Evolutionary conservation across 192 early-diverging fungal genomes (phyloP), one percentile per base, ranked within the genome.

Genomic region (Rhizophagus prolifer): DNA sequence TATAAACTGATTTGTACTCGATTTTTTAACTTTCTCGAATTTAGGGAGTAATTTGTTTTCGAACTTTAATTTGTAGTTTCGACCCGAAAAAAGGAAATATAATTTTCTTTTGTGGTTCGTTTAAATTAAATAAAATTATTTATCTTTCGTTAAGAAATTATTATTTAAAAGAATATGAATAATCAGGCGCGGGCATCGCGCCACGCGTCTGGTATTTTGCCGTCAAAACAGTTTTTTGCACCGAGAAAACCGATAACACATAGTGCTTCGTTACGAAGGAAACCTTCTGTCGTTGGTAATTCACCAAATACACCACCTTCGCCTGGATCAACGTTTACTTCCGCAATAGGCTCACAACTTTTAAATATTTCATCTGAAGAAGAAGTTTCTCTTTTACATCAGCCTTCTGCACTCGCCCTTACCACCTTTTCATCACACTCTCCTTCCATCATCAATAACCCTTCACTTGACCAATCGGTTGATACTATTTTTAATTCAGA

Each of bases 141-240:
- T 21, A 19, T 54, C 10, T 54, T 54, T 19, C 4, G 2, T 54
- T 54, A 50, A 50, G 2, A 50, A 19, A 16, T 19, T 54, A 19
- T 54, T 54, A 21, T 19, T 54, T 3, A 54, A 19, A 21, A 54
- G 9, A 41, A 41, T 19, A 67, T 67, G 68, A 70, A 25, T 23
- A 70, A 50, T 47, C 68, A 50, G 68, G 44, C 44, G 23, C 68
- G 68, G n/a, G 44, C 62, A 12, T 76, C 75, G 36, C 63, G 75
- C 12, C 75, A 76, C 54, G 75, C 75, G 10, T 76, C 75, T 23
- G 75, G 75, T 6, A 64, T 76, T 26, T 68, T 76, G 31, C 75
- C 75, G 41, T 66, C 75, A 47, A 76, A 68, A 41, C 75, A 76
- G 28, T 76, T 76, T 59, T 76, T 76, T 68, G 47, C 75, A n/a